Base-by-base conservation (phyloP, 306 rosid genomes). In the Neltuma alba region DNA sequence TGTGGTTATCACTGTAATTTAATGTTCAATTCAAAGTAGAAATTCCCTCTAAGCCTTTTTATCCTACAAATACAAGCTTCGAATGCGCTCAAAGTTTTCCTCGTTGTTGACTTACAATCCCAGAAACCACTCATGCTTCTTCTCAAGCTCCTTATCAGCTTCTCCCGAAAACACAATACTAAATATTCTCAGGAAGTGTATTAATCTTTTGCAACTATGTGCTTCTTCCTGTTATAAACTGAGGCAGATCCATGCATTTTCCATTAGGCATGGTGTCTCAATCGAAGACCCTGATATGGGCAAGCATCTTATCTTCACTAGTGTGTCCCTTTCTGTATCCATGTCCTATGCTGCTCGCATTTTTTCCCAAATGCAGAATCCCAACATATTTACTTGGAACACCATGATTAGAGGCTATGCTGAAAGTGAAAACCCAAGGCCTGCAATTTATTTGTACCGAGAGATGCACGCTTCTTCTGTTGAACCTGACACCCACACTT, bases 381-480 rank as follows among this genome's bases (percentile, higher is more conserved):
- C 89, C 45, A 88, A 88, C 6, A 77, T 86, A 0, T 88, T 88
- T 41, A 79, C 91, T 13, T 84, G 91, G 91, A 88, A 88, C 61
- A 84, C 89, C 69, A 86, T 88, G 88, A 88, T 86, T 61, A 77
- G 83, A 58, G 91, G 91, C 45, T 88, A 79, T 13, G 89, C 91
- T 40, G 86, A 82, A 41, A 79, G 80, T 42, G 67, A 86, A 9
- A 66, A 74, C 38, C 80, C 89, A 0, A 21, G 15, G 14, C 86
- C 54, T 63, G 91, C 89, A 6, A 37, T 88, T 74, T 21, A 23
- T 40, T 54, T 86, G 1, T 88, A 88, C 62, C 63, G 80, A 14
- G 65, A 79, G 41, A 86, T 88, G 88, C 13, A 41, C 3, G 44
- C 40, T 38, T 83, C 82, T 14, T 34, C 73, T 23, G 73, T 88